These are phyloP conservation scores for Bryum argenteum DNA, from an alignment of 225 moss, liverwort and hornwort species.

Conservation along the genomic window DNA sequence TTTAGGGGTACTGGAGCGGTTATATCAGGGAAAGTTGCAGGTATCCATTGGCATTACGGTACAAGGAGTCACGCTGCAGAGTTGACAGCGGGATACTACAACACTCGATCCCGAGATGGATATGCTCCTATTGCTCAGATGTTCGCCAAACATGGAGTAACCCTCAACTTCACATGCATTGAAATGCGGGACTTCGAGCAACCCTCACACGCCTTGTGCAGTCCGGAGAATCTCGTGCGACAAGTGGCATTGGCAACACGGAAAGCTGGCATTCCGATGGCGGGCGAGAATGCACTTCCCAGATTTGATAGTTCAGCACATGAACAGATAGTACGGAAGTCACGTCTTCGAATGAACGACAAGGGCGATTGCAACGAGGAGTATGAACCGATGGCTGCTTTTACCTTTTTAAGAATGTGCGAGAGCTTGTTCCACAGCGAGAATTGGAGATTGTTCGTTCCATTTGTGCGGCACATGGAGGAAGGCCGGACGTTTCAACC, in stretches of 20 bases:
- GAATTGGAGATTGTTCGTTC: slow-evolving; percentile 80
- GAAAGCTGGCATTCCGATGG: slow-evolving; percentile 64
- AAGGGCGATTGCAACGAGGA: slow-evolving; percentile 43
- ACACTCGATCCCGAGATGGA: slow-evolving; percentile 66
- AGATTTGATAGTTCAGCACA: slow-evolving; percentile 69
- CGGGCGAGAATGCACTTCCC: slow-evolving; percentile 79
- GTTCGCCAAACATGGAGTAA: slow-evolving; percentile 69
- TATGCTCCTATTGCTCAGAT: slow-evolving; percentile 67
- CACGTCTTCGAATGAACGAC: slow-evolving; percentile 57
- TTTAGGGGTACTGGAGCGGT: slow-evolving; percentile 71
- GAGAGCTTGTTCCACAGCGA: slow-evolving; percentile 68
- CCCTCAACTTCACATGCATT: slow-evolving; percentile 76
- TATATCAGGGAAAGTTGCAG: slow-evolving; percentile 79
- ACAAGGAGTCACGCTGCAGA: slow-evolving; percentile 78
- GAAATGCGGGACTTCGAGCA: slow-evolving; percentile 80
- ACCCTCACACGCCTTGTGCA: slow-evolving; percentile 61
- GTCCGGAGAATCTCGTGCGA: slow-evolving; percentile 65
- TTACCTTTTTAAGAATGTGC: slow-evolving; percentile 76
- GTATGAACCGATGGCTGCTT: slow-evolving; percentile 71
- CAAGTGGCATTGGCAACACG: slow-evolving; percentile 69
- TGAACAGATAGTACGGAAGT: slow-evolving; percentile 74
- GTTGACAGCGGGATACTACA: slow-evolving; percentile 79
- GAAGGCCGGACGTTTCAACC: slow-evolving; percentile 78
- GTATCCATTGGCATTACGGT: slow-evolving; percentile 81
- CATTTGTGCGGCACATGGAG: slow-evolving; percentile 77